phyloP scores from a whole-genome alignment of 257 asterid genomes.

The Plectranthus barbatus region DNA sequence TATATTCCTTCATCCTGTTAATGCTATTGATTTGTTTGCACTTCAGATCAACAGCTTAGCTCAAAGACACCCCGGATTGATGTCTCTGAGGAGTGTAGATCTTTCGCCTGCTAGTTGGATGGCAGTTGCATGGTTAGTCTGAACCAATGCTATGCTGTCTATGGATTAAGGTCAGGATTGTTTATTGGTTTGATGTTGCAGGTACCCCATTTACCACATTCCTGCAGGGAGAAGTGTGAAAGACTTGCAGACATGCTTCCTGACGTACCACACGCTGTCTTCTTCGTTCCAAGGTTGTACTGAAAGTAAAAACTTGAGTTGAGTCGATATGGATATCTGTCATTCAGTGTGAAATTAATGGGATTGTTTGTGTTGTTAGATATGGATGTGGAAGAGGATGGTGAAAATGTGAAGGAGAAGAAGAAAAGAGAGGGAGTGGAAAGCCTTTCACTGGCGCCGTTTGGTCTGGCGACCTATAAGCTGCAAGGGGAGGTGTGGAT shows the following conservation, averaged over 20 bases:
- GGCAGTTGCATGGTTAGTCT: conserved; percentile 70
- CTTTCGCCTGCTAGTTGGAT: conserved; percentile 95
- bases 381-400: conserved; percentile 27
- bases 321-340: no score
- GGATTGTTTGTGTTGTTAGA: conserved; percentile 7
- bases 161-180: neutral
- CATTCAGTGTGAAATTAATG: no score
- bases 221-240: conserved; percentile 48
- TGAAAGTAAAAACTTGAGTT: neutral
- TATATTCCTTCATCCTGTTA: no score
- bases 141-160: neutral
- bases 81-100: conserved; percentile 61
- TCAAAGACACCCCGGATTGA: conserved; percentile 48
- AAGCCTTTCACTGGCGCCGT: conserved; percentile 47
- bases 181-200: conserved; percentile 2
- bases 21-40: neutral
- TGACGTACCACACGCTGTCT: conserved; percentile 76
- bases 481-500: conserved; percentile 70
- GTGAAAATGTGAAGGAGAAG: conserved; percentile 13
- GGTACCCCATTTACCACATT: conserved; percentile 86
- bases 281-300: conserved; percentile 68
- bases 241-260: conserved; percentile 67
- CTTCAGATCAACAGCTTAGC: conserved; percentile 41
- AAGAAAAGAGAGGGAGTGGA: conserved; percentile 17
- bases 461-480: conserved; percentile 63